phyloP scores from a whole-genome alignment of 768 basidiomycete species.

The Leccinum imitatum region DNA sequence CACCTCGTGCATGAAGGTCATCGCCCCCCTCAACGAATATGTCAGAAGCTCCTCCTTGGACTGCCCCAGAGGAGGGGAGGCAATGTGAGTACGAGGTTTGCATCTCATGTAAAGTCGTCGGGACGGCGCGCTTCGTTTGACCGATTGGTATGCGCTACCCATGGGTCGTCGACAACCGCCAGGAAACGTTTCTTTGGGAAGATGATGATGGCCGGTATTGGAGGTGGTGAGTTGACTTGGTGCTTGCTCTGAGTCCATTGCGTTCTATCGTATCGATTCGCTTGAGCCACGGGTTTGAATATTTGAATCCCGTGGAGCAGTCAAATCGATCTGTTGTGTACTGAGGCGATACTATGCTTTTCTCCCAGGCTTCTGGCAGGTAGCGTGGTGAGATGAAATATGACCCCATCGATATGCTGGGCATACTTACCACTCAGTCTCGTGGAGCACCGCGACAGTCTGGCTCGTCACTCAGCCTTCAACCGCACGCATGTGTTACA shows the following conservation, averaged over 20 bases:
- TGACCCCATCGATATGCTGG: too few relatives aligned
- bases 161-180: slow-evolving; percentile 62
- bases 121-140: slow-evolving; percentile 60
- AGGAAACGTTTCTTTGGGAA: slow-evolving; percentile 54
- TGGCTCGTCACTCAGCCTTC: slow-evolving; percentile 3
- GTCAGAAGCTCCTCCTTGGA: neutral
- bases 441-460: too few relatives aligned
- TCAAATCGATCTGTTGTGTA: neutral
- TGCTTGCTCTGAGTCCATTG: neutral
- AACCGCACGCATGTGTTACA: neutral
- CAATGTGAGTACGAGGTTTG: slow-evolving; percentile 47
- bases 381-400: too few relatives aligned
- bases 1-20: slow-evolving; percentile 10
- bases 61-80: neutral
- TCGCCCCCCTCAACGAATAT: neutral
- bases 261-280: neutral
- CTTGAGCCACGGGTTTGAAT: neutral
- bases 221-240: slow-evolving; percentile 47
- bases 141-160: slow-evolving; percentile 67
- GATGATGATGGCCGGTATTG: slow-evolving; percentile 58
- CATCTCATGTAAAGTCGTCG: slow-evolving; percentile 65
- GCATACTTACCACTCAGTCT: too few relatives aligned
- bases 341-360: slow-evolving; percentile 11
- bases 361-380: slow-evolving; percentile 21
- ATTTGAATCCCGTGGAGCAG: neutral